Evolutionary conservation across 176 grass and related monocot species (phyloP).

Genomic region (Oryza australiensis): DNA sequence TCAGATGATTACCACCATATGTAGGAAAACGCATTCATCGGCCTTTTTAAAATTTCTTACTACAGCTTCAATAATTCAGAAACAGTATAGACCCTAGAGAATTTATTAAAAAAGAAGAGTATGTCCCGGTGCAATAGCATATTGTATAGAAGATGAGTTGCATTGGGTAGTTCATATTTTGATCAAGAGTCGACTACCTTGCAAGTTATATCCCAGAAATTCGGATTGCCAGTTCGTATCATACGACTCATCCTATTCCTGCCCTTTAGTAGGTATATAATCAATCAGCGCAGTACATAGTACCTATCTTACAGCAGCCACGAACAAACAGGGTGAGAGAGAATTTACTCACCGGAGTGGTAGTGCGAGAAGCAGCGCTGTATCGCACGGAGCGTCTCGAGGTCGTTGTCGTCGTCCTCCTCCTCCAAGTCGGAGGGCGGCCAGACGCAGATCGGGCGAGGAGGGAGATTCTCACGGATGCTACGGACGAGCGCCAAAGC

Average conservation of each 20-base stretch:
- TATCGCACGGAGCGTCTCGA: conserved; percentile 75
- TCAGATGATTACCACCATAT: background rate
- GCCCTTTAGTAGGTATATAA: background rate
- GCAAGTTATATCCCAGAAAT: background rate
- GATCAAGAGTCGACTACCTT: background rate
- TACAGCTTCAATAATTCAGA: background rate
- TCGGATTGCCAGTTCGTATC: background rate
- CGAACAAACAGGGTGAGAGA: background rate
- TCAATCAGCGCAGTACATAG: background rate
- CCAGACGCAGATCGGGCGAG: conserved; percentile 41
- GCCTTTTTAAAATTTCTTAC: background rate
- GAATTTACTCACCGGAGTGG: conserved; percentile 49
- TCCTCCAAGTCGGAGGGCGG: conserved; percentile 30
- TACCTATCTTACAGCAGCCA: background rate
- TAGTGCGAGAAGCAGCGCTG: conserved; percentile 78
- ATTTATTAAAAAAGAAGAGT: background rate
- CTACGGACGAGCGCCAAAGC: conserved; percentile 59
- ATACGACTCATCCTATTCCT: background rate
- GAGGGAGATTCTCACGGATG: conserved; percentile 59
- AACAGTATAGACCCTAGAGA: background rate
- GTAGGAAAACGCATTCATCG: too few species aligned
- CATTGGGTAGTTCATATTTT: background rate
- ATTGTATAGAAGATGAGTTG: background rate
- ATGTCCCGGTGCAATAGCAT: background rate
- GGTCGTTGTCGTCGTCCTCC: conserved; percentile 68